phyloP scores from a whole-genome alignment of 805 yeast genomes.

The Starmerella stigmatis region DNA sequence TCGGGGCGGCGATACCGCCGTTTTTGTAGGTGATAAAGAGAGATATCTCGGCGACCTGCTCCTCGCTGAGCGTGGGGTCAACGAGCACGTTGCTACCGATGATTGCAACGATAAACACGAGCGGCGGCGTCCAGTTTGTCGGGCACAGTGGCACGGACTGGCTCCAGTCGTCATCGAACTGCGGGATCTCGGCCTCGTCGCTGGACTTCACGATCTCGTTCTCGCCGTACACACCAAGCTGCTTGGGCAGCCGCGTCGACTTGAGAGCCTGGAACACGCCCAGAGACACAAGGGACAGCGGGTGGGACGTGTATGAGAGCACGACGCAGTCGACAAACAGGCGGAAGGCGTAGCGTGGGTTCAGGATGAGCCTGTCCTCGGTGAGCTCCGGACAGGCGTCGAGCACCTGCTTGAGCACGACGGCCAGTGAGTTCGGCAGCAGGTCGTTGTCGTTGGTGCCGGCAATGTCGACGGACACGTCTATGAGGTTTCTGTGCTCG shows the following conservation, averaged over 20 bases:
- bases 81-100: conserved; percentile 54
- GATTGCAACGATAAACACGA: conserved; percentile 64
- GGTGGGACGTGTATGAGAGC: conserved; percentile 66
- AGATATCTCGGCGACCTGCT: conserved; percentile 79
- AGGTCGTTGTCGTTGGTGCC: conserved; percentile 74
- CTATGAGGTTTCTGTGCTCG: conserved; percentile 38
- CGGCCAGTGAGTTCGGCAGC: conserved; percentile 51
- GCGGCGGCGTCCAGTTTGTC: conserved; percentile 51
- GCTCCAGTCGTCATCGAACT: conserved; percentile 82
- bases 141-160: conserved; percentile 40
- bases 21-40: conserved; percentile 60
- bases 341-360: conserved; percentile 65
- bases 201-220: conserved; percentile 15
- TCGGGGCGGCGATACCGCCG: conserved; percentile 60
- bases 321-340: conserved; percentile 71
- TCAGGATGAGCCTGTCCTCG: conserved; percentile 36
- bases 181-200: conserved; percentile 71
- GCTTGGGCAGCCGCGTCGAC: conserved; percentile 67
- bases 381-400: conserved; percentile 37
- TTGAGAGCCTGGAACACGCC: conserved; percentile 72
- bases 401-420: conserved; percentile 44
- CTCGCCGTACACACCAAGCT: conserved; percentile 39
- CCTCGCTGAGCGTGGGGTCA: conserved; percentile 86
- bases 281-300: conserved; percentile 68
- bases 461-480: conserved; percentile 58